Evolutionary conservation across 2,329 filamentous ascomycete genomes (phyloP).

Genomic region (Gnomoniopsis sp.): DNA sequence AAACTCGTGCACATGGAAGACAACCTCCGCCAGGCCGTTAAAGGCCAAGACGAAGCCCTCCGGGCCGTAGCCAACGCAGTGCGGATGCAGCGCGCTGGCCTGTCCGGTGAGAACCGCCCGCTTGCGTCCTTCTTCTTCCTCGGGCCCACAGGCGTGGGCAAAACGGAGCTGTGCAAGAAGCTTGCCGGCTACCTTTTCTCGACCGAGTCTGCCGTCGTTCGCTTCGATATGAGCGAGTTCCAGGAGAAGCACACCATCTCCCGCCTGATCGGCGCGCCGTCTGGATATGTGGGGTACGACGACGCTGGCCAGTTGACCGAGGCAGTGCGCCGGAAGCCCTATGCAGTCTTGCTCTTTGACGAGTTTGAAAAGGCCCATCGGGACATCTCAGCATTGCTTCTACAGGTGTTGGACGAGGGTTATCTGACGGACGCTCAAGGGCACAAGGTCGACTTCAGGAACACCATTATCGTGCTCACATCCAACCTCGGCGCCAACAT

Average conservation of each 20-base stretch:
- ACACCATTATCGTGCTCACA: conserved; percentile 93
- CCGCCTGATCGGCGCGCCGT: conserved; percentile 85
- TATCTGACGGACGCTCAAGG: conserved; percentile 94
- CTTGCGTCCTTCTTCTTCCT: conserved; percentile 97
- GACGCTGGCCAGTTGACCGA: conserved; percentile 96
- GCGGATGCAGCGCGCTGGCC: conserved; percentile 85
- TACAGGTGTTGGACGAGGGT: conserved; percentile 94
- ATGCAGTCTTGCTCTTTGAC: conserved; percentile 91
- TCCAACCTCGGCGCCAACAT: conserved; percentile 93
- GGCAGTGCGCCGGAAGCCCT: conserved; percentile 90
- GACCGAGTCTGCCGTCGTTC: conserved; percentile 82
- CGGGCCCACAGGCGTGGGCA: conserved; percentile 92
- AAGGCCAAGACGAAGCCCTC: conserved; percentile 91
- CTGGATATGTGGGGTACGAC: conserved; percentile 94
- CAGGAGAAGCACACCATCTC: conserved; percentile 97
- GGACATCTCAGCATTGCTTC: conserved; percentile 85
- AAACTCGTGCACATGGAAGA: conserved; percentile 97
- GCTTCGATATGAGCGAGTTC: conserved; percentile 98
- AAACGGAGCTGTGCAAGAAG: conserved; percentile 96
- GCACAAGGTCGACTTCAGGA: conserved; percentile 94
- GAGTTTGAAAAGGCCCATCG: conserved; percentile 97
- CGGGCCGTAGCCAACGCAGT: conserved; percentile 90
- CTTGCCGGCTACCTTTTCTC: conserved; percentile 91
- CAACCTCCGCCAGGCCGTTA: conserved; percentile 74
- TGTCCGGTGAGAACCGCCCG: conserved; percentile 87